These are phyloP conservation scores for Penicillium crystallinum DNA, from an alignment of 495 filamentous ascomycete species.

Conservation along the genomic window DNA sequence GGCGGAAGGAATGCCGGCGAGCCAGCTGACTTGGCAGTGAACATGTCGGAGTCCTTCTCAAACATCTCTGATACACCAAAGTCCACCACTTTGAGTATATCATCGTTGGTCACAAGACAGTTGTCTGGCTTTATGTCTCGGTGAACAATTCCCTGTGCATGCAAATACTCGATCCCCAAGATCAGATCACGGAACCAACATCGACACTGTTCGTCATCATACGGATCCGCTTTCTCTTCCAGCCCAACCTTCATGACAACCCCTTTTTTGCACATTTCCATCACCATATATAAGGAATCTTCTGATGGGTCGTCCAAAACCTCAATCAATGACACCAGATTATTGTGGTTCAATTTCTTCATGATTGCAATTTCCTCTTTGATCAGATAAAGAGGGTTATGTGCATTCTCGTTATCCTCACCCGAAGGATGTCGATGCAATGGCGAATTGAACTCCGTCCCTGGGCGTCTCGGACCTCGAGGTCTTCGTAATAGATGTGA, in stretches of 20 bases:
- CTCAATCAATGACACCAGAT: constrained; percentile 87
- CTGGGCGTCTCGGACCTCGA: constrained; percentile 47
- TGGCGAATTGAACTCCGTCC: constrained; percentile 59
- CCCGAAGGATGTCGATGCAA: constrained; percentile 49
- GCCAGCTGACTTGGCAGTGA: constrained; percentile 88
- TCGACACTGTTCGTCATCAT: constrained; percentile 76
- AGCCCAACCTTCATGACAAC: constrained; percentile 95
- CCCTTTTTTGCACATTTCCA: constrained; percentile 98
- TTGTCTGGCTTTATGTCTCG: constrained; percentile 99
- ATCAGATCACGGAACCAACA: constrained; percentile 95
- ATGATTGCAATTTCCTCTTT: constrained; percentile 97
- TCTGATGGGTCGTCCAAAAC: constrained; percentile 93
- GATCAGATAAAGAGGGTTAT: constrained; percentile 81
- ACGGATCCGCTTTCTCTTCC: constrained; percentile 77
- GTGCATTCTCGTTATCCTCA: constrained; percentile 51
- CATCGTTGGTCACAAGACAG: constrained; percentile 80
- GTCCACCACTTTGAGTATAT: constrained; percentile 93
- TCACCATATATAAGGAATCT: constrained; percentile 95
- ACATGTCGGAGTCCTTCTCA: constrained; percentile 82
- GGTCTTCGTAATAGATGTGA: constrained; percentile 80
- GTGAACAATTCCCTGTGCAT: constrained; percentile 92
- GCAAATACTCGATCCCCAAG: constrained; percentile 91
- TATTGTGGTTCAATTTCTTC: constrained; percentile 95
- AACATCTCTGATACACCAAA: constrained; percentile 99
- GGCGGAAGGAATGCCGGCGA: constrained; percentile 94